Base-by-base conservation (phyloP, 805 yeast species). In the Kodamaea leandrae region DNA sequence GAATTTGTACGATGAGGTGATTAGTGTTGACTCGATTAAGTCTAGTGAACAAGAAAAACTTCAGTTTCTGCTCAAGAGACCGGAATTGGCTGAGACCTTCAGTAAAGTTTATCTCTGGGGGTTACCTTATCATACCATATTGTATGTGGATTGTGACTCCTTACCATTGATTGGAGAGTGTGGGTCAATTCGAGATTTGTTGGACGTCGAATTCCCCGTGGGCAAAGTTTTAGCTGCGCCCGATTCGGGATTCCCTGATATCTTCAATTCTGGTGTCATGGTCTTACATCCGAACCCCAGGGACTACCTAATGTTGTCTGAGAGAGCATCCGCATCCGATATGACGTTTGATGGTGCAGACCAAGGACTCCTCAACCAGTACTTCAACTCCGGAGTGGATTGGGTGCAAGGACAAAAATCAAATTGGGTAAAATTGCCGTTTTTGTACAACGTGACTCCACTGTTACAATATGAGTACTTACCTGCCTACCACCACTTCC, bases 211-310 rank as follows among this genome's bases (percentile, higher is more conserved):
- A 17, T 47, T 56, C 41, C 47, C 53, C 10, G 30, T 45, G 36
- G 34, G 48, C 27, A 51, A 60, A 40, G 60, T 76, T 3, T 47
- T 66, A 27, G 90, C 93, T 0, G 68, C 82, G 12, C 85, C 95
- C 0, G 96, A 88, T 63, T 70, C 78, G n/a, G 95, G 96, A 10
- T 88, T 95, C 86, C 96, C 96, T 0, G 96, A 88, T 64, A 73
- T 83, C 52, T 88, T 88, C 68, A 87, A 88, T 60, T 77, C 89
- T 23, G 96, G 96, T 3, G 77, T 87, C 15, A 68, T 87, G 53
- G 66, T 80, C 3, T 57, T 80, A 19, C 68, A 70, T 25, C 95
- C 95, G 3, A 65, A 68, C 49, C 28, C 47, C 1, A 45, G 49
- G 0, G 72, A 69, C 15, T 81, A 66, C 49, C 45, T 58, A 3